Percentiles rank a stretch among this genome's conserved stretches.
Evolutionary conservation across 208 protist genomes (phyloP).

Genomic region (Leishmania amazonensis): DNA sequence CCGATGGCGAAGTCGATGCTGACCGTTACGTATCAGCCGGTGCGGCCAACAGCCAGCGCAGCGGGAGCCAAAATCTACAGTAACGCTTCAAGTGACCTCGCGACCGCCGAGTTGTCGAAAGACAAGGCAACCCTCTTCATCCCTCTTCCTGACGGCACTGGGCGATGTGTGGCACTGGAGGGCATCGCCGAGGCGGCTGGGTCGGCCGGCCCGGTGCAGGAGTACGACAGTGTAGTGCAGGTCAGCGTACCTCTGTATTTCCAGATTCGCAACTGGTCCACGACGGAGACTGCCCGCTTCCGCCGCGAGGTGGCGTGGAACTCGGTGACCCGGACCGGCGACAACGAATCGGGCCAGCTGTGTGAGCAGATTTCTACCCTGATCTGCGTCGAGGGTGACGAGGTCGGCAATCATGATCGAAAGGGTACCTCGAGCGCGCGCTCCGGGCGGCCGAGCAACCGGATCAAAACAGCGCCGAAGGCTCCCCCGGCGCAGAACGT

Average conservation of each 20-base stretch:
- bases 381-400: slow-evolving; percentile 2
- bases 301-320: slow-evolving; percentile 72
- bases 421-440: background rate
- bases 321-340: slow-evolving; percentile 22
- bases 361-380: background rate
- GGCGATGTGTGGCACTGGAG: slow-evolving; percentile 80
- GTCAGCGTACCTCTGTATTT: slow-evolving; percentile 21
- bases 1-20: slow-evolving; percentile 63
- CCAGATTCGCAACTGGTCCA: slow-evolving; percentile 32
- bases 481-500: slow-evolving; percentile 10
- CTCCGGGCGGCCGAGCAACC: slow-evolving; percentile 52
- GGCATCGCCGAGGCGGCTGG: slow-evolving; percentile 58
- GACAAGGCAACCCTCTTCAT: slow-evolving; percentile 93
- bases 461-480: background rate
- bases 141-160: slow-evolving; percentile 91
- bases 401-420: background rate
- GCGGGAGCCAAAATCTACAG: background rate
- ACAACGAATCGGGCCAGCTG: background rate
- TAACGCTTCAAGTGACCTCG: background rate
- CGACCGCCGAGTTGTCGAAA: background rate
- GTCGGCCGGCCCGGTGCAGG: slow-evolving; percentile 43
- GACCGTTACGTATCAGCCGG: slow-evolving; percentile 89
- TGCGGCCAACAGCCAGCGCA: slow-evolving; percentile 57
- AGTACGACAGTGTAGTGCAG: slow-evolving; percentile 35
- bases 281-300: slow-evolving; percentile 79